Evolutionary conservation across 768 basidiomycete species (phyloP).

Genomic region (Solioccasus polychromus): DNA sequence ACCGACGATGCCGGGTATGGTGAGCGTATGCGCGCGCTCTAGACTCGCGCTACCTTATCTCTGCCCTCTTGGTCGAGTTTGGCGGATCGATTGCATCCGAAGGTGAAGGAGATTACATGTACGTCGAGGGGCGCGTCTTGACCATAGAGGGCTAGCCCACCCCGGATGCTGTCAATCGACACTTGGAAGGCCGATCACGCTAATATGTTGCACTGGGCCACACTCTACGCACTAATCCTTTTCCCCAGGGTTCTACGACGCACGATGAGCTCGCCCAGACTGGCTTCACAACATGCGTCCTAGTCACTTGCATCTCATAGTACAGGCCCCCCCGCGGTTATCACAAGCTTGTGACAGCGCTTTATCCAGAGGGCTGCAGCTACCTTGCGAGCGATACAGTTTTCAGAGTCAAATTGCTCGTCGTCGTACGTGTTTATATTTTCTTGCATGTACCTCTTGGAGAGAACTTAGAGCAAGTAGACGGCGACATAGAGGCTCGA

Average conservation of each 20-base stretch:
- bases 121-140: slow-evolving; percentile 68
- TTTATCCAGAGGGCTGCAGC: slow-evolving; percentile 70
- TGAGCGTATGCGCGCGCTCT: slow-evolving; percentile 31
- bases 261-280: slow-evolving; percentile 62
- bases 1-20: slow-evolving; percentile 74
- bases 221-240: no score
- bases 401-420: slow-evolving; percentile 80
- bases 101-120: slow-evolving; percentile 84
- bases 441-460: slow-evolving; percentile 16
- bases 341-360: slow-evolving; percentile 67
- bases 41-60: neutral
- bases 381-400: slow-evolving; percentile 71
- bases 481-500: slow-evolving; percentile 51
- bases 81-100: slow-evolving; percentile 84
- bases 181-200: slow-evolving; percentile 87
- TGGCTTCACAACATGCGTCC: slow-evolving; percentile 79
- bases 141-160: slow-evolving; percentile 62
- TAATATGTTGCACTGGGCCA: no score
- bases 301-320: slow-evolving; percentile 74
- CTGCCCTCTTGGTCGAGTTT: slow-evolving; percentile 44
- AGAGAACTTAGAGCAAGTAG: slow-evolving; percentile 52
- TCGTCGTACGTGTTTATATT: slow-evolving; percentile 62
- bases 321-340: slow-evolving; percentile 71
- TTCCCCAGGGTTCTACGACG: slow-evolving; percentile 39
- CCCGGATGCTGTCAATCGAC: slow-evolving; percentile 62